A percentile compares a stretch with the other conserved stretches of the same genome.
Evolutionary conservation across 257 asterid species (phyloP).

Genomic region (Parsonsia alboflavescens): DNA sequence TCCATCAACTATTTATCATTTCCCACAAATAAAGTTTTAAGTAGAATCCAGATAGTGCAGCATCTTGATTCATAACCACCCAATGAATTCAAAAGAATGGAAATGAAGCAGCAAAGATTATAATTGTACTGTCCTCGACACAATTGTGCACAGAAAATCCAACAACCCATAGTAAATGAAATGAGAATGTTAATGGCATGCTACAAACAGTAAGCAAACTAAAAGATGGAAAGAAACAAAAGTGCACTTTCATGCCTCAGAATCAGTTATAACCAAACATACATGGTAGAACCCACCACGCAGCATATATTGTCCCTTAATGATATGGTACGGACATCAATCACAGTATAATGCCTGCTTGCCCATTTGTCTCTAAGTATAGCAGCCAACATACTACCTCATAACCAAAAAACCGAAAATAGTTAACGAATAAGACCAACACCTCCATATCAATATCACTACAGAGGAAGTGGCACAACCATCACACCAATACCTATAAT

Average conservation of each 20-base stretch:
- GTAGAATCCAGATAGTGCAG: neutral
- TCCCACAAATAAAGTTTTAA: neutral
- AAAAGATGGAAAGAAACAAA: neutral
- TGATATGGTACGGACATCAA: neutral
- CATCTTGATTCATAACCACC: neutral
- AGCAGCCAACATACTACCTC: neutral
- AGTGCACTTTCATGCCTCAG: neutral
- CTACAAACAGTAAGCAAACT: neutral
- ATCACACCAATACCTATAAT: neutral
- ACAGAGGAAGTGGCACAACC: neutral
- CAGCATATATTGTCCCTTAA: neutral
- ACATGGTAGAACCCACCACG: neutral
- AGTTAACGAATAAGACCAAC: neutral
- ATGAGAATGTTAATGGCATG: neutral
- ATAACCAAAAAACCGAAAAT: too few species aligned
- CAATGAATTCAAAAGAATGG: neutral
- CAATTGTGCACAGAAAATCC: neutral
- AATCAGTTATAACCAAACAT: neutral
- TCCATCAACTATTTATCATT: neutral
- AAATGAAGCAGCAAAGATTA: neutral
- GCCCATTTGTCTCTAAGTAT: neutral
- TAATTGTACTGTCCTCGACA: neutral
- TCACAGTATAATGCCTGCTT: neutral
- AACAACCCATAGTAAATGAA: neutral
- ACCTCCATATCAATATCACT: neutral